phyloP scores from a whole-genome alignment of 2,329 filamentous ascomycete genomes.

The Colletotrichum lentis region DNA sequence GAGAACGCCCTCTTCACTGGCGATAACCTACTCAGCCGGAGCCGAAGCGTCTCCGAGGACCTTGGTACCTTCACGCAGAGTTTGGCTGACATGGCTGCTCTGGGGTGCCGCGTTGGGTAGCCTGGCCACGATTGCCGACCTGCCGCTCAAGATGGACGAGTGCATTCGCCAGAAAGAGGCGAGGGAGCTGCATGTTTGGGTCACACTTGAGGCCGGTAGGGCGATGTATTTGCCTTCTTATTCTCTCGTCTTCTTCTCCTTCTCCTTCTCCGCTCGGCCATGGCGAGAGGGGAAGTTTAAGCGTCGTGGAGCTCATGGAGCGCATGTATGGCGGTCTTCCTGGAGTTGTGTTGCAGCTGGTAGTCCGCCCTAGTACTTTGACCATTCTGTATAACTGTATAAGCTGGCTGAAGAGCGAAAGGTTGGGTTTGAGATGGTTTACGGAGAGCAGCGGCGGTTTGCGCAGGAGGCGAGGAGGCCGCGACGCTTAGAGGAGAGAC shows the following conservation, averaged over 20 bases:
- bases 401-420: background rate
- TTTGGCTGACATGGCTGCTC: conserved; percentile 65
- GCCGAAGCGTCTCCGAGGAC: conserved; percentile 77
- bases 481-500: background rate
- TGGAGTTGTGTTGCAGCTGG: background rate
- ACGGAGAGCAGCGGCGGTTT: background rate
- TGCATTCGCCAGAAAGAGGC: background rate
- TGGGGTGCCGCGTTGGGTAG: conserved; percentile 60
- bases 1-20: conserved; percentile 77
- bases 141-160: conserved; percentile 38
- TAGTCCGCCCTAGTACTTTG: background rate
- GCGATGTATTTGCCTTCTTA: background rate
- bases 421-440: background rate
- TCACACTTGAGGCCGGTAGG: background rate
- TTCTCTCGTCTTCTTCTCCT: too few species aligned
- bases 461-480: background rate
- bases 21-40: conserved; percentile 78
- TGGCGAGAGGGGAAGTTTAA: background rate
- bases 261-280: background rate
- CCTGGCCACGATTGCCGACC: conserved; percentile 70
- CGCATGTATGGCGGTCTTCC: background rate
- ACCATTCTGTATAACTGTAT: background rate
- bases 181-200: background rate
- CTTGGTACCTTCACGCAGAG: conserved; percentile 68
- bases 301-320: background rate